Base-by-base conservation (phyloP, 2,329 filamentous ascomycete species). In the Thermomyces lanuginosus region DNA sequence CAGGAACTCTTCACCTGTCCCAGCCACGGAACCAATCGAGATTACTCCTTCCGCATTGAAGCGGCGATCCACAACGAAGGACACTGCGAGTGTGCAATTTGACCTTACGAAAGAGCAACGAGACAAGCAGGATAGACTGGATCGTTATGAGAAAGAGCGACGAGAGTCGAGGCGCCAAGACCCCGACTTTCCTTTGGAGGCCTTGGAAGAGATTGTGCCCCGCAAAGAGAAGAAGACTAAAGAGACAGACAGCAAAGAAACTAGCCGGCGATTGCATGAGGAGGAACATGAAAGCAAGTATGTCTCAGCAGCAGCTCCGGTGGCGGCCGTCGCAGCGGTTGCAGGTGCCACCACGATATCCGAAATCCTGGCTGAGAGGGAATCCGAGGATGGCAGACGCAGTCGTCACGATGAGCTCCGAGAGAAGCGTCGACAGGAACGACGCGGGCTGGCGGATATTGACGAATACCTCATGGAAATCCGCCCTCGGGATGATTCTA, bases 41-140 rank as follows among this genome's bases (percentile, higher is more conserved):
- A 35, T 34, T 12, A 33, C 28, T 9, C 33, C 34, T 1, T 24
- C 36, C 4, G 36, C 45, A 27, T 32, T 41, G 6, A 51, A 46
- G 24, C 51, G 50, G 24, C 45, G 48, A 12, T 43, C 42, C 14
- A 47, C 52, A 3, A 28, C 34, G 3, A 53, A 46, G 38, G 53
- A 56, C 11, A 43, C 30, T 8, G 27, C 49, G 29, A 55, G 55
- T 6, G 69, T 73, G 5, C 61, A 64, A 28, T 72, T 72, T 36
- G 59, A 64, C 19, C 41, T 72, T 26, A 70, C 66, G 0, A 53
- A 69, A 24, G 65, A 69, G 40, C 65, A 71, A 44, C 53, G 50
- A 18, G 54, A 60, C 16, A 63, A 60, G 28, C 64, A 66, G 28
- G 46, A 48, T 26, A 44, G 44, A 16, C 41, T 43, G 9, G 43